A percentile compares a stretch with the other conserved stretches of the same genome.
phyloP scores from a whole-genome alignment of 139 green algal species.

The Micractinium conductrix region DNA sequence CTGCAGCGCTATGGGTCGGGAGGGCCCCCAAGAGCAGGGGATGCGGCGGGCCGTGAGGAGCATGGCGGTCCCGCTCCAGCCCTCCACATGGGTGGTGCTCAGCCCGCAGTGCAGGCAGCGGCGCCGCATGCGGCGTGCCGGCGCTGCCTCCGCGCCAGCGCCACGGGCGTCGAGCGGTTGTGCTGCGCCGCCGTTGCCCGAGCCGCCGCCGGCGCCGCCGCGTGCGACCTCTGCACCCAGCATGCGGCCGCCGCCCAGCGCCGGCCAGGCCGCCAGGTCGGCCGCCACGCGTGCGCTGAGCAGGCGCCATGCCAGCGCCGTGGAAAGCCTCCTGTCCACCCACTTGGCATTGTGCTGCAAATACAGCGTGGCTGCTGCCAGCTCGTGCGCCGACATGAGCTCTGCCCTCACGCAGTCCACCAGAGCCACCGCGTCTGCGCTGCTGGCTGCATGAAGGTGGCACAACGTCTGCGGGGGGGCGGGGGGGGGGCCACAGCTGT shows the following conservation, averaged over 20 bases:
- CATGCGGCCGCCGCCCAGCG: not conserved
- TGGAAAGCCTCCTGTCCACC: constrained; percentile 7
- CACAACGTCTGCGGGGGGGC: constrained; percentile 6
- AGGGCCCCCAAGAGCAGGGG: not conserved
- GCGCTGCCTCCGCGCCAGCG: not conserved
- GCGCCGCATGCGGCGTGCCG: not conserved
- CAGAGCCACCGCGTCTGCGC: constrained; percentile 13
- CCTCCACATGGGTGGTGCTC: not conserved
- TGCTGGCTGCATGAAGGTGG: constrained; percentile 20
- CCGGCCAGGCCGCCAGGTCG: not conserved
- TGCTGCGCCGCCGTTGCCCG: not conserved
- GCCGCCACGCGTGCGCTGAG: not conserved
- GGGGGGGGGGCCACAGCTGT: not conserved
- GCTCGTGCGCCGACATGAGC: not conserved
- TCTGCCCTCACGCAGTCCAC: not conserved
- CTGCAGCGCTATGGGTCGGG: constrained; percentile 5
- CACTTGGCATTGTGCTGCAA: constrained; percentile 21
- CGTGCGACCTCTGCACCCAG: too few relatives aligned
- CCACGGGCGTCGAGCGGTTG: not conserved
- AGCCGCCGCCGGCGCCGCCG: not conserved
- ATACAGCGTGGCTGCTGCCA: constrained; percentile 6
- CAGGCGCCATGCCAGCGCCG: constrained; percentile 17
- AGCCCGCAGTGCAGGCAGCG: not conserved
- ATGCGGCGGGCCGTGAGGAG: not conserved
- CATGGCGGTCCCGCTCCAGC: constrained; percentile 9